These are phyloP conservation scores for Termitomyces sp. DNA, from an alignment of 768 basidiomycete genomes.

Conservation along the genomic window DNA sequence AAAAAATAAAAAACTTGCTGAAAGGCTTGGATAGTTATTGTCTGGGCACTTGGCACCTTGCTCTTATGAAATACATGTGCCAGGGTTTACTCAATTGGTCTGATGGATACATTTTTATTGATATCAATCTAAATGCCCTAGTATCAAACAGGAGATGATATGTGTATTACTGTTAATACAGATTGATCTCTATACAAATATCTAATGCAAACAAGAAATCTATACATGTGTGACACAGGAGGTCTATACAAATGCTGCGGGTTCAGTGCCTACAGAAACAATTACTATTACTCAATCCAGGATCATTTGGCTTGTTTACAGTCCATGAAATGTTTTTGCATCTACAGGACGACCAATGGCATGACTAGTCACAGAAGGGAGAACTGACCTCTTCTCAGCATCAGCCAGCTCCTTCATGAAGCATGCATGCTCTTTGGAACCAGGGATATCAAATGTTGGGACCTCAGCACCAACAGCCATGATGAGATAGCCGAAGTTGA, in stretches of 20 bases:
- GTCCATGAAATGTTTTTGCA: conserved; percentile 82
- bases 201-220: too few relatives aligned
- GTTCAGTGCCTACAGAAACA: conserved; percentile 64
- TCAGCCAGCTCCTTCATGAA: conserved; percentile 97
- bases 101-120: too few relatives aligned
- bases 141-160: too few relatives aligned
- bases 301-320: conserved; percentile 40
- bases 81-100: too few relatives aligned
- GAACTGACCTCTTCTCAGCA: conserved; percentile 73
- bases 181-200: too few relatives aligned
- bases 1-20: too few relatives aligned
- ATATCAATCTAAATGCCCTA: too few relatives aligned
- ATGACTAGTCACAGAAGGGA: neutral
- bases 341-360: conserved; percentile 29
- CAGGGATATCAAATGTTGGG: conserved; percentile 94
- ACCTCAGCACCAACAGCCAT: conserved; percentile 94
- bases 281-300: neutral
- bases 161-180: too few relatives aligned
- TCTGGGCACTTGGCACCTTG: too few relatives aligned
- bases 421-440: conserved; percentile 88
- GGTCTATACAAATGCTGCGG: conserved; percentile 94
- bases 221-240: too few relatives aligned
- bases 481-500: conserved; percentile 93
- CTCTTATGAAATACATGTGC: too few relatives aligned
- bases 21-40: too few relatives aligned